phyloP scores from a whole-genome alignment of 495 filamentous ascomycete species.

The Clohesyomyces aquaticus region DNA sequence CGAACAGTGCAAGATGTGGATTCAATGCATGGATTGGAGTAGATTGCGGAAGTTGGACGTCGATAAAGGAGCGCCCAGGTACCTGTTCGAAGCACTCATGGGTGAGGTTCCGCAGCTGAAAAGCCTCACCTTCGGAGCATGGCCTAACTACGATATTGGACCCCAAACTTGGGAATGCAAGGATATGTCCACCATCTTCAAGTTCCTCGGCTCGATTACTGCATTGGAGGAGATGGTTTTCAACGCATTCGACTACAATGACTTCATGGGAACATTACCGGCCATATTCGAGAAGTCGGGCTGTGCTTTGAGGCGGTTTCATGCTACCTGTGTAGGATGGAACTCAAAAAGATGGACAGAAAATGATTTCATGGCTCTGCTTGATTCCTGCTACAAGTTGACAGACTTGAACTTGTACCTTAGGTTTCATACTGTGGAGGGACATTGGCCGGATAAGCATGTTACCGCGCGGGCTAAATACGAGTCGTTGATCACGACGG shows the following conservation, averaged over 20 bases:
- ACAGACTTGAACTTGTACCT: too few relatives aligned
- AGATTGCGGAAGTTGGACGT: neutral
- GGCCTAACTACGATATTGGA: neutral
- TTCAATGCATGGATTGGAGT: conserved; percentile 7
- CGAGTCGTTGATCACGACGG: too few relatives aligned
- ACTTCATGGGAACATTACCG: neutral
- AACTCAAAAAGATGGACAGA: too few relatives aligned
- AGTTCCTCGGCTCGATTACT: neutral
- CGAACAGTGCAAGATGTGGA: conserved; percentile 15
- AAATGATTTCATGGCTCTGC: too few relatives aligned
- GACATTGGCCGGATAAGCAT: too few relatives aligned
- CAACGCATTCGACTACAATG: neutral
- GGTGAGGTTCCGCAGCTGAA: neutral
- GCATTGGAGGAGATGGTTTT: neutral
- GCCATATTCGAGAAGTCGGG: neutral
- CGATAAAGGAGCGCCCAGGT: neutral
- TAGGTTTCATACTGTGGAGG: too few relatives aligned
- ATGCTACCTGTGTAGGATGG: too few relatives aligned
- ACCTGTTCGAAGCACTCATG: conserved; percentile 5
- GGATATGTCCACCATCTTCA: neutral
- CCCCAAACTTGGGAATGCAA: neutral
- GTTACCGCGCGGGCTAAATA: too few relatives aligned
- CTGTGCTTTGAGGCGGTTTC: too few relatives aligned
- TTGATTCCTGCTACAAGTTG: too few relatives aligned
- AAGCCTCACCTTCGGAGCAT: conserved; percentile 3